Base-by-base conservation (phyloP, 2,329 filamentous ascomycete genomes). In the Alternaria viburni region DNA sequence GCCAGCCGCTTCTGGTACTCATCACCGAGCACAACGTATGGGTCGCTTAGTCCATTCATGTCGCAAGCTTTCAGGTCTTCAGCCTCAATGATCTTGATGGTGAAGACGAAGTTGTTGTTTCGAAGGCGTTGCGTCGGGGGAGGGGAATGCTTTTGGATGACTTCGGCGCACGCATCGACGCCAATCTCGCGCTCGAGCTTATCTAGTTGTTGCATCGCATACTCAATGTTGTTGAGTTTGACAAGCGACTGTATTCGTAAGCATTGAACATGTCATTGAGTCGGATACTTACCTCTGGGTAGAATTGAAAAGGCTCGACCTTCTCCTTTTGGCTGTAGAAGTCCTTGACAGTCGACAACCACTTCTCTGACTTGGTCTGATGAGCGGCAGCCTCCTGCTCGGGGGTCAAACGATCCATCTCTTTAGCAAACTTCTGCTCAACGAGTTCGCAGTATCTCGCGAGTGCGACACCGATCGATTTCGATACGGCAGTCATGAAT, bases 31-130 rank as follows among this genome's bases (percentile, higher is more conserved):
- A 99, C 95, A 28, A 99, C 93, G 75, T 99, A 99, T 0, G 96
- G 96, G 81, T 99, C 96, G 77, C 95, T 98, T 68, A 91, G 89
- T 36, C 96, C 96, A 73, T 92, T 96, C 71, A 97, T 90, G 80
- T 99, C 96, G 77, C 96, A 98, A n/a, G 96, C 93, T 81, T 98
- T 98, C 71, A 99, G 85, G 74, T 99, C 96, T 81, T 99, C 96
- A 9, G 93, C 96, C 81, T 99, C 96, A 25, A 99, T 94, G 62
- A 99, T 94, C 82, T 99, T 99, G 81, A 99, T 94, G 1, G 96
- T 98, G 81, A 99, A 99, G 59, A 97, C 94, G 77, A 97, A 98
- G 77, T 96, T 97, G 66, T 89, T 91, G 72, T 89, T 91, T 71
- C 89, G 89, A 60, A 87, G 85, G 74, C 86, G 86, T 64, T 89